phyloP scores from a whole-genome alignment of 495 filamentous ascomycete species.

The Tuber indicum region DNA sequence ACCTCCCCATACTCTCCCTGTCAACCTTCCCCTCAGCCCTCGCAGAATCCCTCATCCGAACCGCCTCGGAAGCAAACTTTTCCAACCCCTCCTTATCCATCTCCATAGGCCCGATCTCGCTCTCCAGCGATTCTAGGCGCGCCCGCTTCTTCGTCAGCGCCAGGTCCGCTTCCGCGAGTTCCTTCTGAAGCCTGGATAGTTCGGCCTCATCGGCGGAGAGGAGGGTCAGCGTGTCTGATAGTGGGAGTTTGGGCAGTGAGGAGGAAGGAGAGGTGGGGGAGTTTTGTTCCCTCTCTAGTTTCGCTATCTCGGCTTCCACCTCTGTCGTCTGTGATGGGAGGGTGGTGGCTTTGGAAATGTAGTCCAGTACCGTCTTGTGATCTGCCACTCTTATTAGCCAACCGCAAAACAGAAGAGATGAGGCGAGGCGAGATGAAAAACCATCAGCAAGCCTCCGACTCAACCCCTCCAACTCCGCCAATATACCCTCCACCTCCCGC shows the following conservation, averaged over 20 bases:
- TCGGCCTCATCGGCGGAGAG: conserved; percentile 57
- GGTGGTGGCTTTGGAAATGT: conserved; percentile 52
- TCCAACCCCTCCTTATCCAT: conserved; percentile 60
- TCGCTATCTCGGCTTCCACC: conserved; percentile 55
- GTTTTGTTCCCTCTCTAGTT: conserved; percentile 47
- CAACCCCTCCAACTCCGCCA: conserved; percentile 62
- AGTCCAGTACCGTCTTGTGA: conserved; percentile 20
- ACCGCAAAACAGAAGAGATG: neutral
- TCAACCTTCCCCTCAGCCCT: conserved; percentile 35
- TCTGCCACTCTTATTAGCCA: neutral
- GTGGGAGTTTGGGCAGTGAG: conserved; percentile 51
- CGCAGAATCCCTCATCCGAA: conserved; percentile 64
- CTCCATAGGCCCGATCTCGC: conserved; percentile 67
- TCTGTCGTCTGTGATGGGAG: conserved; percentile 60
- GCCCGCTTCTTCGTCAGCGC: conserved; percentile 68
- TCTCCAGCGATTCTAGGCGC: conserved; percentile 63
- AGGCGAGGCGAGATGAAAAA: conserved; percentile 23
- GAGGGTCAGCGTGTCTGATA: conserved; percentile 55
- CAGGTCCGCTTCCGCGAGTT: conserved; percentile 62
- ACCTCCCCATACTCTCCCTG: conserved; percentile 38
- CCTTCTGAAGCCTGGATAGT: conserved; percentile 62
- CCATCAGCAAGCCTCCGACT: conserved; percentile 51
- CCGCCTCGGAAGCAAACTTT: conserved; percentile 69
- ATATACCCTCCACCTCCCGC: conserved; percentile 65
- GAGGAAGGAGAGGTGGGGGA: conserved; percentile 45